Base-by-base conservation (phyloP, 1,284 basidiomycete species). In the Irpex rosettiformis region DNA sequence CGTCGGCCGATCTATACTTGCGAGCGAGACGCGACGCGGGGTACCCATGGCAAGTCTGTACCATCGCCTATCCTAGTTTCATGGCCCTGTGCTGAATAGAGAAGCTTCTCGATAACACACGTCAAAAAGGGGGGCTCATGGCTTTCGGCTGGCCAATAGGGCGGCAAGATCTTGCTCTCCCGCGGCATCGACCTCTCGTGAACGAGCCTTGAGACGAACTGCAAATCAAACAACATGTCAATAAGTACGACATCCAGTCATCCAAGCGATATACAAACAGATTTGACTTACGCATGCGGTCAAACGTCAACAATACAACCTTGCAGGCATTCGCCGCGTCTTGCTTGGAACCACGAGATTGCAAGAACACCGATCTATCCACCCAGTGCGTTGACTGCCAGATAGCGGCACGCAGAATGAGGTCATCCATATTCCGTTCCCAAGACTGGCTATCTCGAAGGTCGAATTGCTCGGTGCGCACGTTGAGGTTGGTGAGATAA, bases 331-430 rank as follows among this genome's bases (percentile, higher is more conserved):
- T 73, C 33, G 76, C 70, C 18, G 72, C 70, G 33, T 79, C 76
- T 51, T 71, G 65, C 24, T 49, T 67, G 2, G 70, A 62, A 7
- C 67, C 63, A 11, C 65, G 67, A 25, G 71, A 72, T 55, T 83
- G 83, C 55, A 96, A 78, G 69, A 93, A 75, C 18, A 77, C 76
- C 0, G 91, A 87, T 11, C 95, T 85, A 73, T 97, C 93, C 22
- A 88, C 78, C 86, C 95, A 98, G 69, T 98, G 93, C 52, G 94
- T 89, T 55, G 89, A 83, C 70, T 98, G 96, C 92, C 94, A 98
- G 52, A 89, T 80, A 8, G 93, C 93, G 21, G 94, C 91, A 66
- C 91, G 88, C 45, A 99, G 80, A 62, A 98, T 98, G 55, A 97
- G 80, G 69, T 98, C 96, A 71, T 99, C 96, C 88, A 98, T 94